Conservation (phyloP, 768 basidiomycete genomes). For the Lactarius hatsudake region DNA sequence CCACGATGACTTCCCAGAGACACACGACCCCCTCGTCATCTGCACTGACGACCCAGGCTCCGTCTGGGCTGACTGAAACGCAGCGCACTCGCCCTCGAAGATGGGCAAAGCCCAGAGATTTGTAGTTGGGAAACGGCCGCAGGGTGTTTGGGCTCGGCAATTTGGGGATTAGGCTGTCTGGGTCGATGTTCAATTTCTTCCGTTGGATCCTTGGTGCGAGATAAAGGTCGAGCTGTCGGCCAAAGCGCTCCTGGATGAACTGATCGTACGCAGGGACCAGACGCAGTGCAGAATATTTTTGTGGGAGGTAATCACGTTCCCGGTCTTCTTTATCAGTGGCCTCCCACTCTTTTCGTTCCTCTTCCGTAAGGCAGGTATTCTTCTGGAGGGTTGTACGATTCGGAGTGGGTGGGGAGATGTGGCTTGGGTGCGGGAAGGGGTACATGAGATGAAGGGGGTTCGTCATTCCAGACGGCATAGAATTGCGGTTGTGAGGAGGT, state of each 20-base stretch:
- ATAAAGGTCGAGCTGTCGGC: slow-evolving; percentile 92
- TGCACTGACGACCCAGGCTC: slow-evolving; percentile 88
- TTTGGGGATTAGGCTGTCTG: slow-evolving; percentile 88
- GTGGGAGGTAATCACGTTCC: slow-evolving; percentile 83
- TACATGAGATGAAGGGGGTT: slow-evolving; percentile 64
- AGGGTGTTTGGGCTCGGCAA: slow-evolving; percentile 89
- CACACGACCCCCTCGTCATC: slow-evolving; percentile 85
- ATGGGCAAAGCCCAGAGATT: slow-evolving; percentile 69
- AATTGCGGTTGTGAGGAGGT: slow-evolving; percentile 61
- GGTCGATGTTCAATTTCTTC: slow-evolving; percentile 87
- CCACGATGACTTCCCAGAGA: slow-evolving; percentile 90
- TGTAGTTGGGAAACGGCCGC: slow-evolving; percentile 91
- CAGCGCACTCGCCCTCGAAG: slow-evolving; percentile 65
- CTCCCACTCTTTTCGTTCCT: slow-evolving; percentile 82
- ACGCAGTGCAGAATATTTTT: slow-evolving; percentile 81
- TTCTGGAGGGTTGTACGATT: slow-evolving; percentile 97
- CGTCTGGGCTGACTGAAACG: slow-evolving; percentile 79
- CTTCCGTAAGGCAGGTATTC: slow-evolving; percentile 87
- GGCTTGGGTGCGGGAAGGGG: slow-evolving; percentile 94
- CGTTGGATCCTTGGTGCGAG: slow-evolving; percentile 90
- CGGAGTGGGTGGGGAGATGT: slow-evolving; percentile 85
- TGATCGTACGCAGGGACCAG: slow-evolving; percentile 88
- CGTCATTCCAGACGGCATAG: slow-evolving; percentile 88
- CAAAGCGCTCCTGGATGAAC: slow-evolving; percentile 93
- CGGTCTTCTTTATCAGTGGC: slow-evolving; percentile 83